Base-by-base conservation (phyloP, 306 rosid species). In the Alnus rubra region DNA sequence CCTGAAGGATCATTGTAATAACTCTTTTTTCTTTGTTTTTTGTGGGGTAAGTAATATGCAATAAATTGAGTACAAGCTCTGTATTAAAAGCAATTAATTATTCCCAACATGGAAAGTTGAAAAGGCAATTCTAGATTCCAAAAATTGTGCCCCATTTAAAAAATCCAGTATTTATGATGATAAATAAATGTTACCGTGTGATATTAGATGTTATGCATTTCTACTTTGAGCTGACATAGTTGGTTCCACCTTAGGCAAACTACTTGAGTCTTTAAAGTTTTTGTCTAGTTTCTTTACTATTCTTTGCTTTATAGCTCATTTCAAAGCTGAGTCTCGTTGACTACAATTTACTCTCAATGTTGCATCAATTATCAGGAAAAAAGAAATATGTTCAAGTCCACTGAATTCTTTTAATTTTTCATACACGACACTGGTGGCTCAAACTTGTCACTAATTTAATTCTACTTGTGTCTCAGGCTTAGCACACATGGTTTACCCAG, bases 401-500 rank as follows among this genome's bases (percentile, higher is more conserved):
- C 49, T 71, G 59, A 59, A 37, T 67, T 67, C 48, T 39, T 71
- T 48, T 18, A 28, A 8, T 28, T 71, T 16, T 19, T 16, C 37
- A 5, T 14, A 31, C 35, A 49, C 23, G 56, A 28, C 55, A 70
- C 70, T 28, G 19, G 72, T 63, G 44, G 47, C 64, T 19, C 77
- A 72, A 56, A 65, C 60, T 76, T 69, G 49, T 54, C 30, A 54
- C 65, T 48, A 51, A 54, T 73, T 49, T 4, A 39, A 19, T 49
- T 71, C 52, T 71, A 62, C 74, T 73, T 74, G 51, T 76, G 51
- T 74, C 75, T 54, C 84, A 87, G 90, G 88, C 45, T 74, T 87
- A 63, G 28, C 77, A 64, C 69, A 87, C 79, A 84, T 82, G 90
- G 90, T 87, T 63, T 87, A 79, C 77, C 90, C 90, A 69, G 90